Evolutionary conservation across 345 rosid species (phyloP).

Genomic region (Aquilaria sinensis): DNA sequence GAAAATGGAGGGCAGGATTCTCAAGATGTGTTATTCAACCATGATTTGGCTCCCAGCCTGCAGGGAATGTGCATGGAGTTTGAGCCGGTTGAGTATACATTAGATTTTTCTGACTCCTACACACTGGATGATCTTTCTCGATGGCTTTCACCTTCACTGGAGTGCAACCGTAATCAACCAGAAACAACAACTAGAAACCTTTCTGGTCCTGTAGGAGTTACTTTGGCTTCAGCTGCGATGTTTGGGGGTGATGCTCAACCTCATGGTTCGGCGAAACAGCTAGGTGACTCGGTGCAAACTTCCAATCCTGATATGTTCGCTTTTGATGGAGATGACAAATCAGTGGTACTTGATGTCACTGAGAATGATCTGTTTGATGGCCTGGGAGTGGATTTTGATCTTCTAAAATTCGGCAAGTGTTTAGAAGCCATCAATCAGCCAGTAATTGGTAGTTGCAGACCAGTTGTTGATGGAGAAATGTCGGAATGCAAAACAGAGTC

Average conservation of each 20-base stretch:
- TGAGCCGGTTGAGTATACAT: slow-evolving; percentile 27
- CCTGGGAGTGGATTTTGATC: slow-evolving; percentile 27
- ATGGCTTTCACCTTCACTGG: slow-evolving; percentile 43
- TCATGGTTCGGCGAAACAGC: slow-evolving; percentile 17
- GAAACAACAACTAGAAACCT: slow-evolving; percentile 14
- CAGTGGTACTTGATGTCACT: slow-evolving; percentile 19
- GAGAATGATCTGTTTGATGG: slow-evolving; percentile 44
- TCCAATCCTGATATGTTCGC: slow-evolving; percentile 14
- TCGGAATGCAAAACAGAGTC: slow-evolving; percentile 26
- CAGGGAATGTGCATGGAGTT: slow-evolving; percentile 28
- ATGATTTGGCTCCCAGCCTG: slow-evolving; percentile 17
- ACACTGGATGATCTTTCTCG: slow-evolving; percentile 42
- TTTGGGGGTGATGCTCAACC: slow-evolving; percentile 16
- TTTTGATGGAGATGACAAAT: slow-evolving; percentile 16
- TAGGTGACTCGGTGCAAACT: slow-evolving; percentile 20
- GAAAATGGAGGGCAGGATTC: slow-evolving; percentile 10
- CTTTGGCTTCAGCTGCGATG: slow-evolving; percentile 17
- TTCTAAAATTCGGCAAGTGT: slow-evolving; percentile 17
- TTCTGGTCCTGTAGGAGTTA: slow-evolving; percentile 20
- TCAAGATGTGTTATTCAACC: neutral
- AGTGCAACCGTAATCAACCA: slow-evolving; percentile 18
- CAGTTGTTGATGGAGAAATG: slow-evolving; percentile 11
- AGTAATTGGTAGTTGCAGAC: slow-evolving; percentile 5
- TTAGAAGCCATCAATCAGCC: slow-evolving; percentile 30
- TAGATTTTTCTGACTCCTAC: slow-evolving; percentile 39